Conservation (phyloP, 805 yeast genomes). For the Ogataea allantospora region DNA sequence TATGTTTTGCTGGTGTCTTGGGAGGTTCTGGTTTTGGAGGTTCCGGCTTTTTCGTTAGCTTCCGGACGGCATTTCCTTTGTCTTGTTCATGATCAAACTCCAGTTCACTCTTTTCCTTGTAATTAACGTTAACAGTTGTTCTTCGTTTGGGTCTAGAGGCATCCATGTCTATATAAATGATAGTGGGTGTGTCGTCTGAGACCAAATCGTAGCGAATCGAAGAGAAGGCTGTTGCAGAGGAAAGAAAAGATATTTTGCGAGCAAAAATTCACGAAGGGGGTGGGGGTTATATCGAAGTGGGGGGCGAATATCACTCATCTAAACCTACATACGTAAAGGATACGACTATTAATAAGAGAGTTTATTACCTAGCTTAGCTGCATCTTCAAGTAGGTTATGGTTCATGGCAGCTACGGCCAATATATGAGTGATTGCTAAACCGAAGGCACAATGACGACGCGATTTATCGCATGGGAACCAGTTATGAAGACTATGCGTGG, state of each 20-base stretch:
- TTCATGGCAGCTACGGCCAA: no score
- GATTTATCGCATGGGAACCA: no score
- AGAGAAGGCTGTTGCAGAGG: constrained; percentile 2
- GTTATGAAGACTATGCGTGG: no score
- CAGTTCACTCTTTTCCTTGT: constrained; percentile 33
- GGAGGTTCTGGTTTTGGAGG: constrained; percentile 2
- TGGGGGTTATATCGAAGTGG: neutral
- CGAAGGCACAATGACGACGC: no score
- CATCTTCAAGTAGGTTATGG: no score
- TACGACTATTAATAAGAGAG: no score
- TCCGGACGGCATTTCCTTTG: constrained; percentile 2
- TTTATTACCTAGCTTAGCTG: no score
- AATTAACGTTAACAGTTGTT: constrained; percentile 33
- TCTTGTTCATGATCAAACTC: constrained; percentile 21
- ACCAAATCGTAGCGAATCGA: neutral
- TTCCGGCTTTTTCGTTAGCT: constrained; percentile 6
- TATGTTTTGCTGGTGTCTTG: constrained; percentile 10
- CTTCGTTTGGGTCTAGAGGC: constrained; percentile 31
- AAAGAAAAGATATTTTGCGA: constrained; percentile 9
- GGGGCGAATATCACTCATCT: neutral
- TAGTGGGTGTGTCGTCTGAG: neutral
- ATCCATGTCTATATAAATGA: constrained; percentile 9
- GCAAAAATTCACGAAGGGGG: constrained; percentile 2
- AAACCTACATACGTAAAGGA: no score
- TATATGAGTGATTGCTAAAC: no score